Conservation (phyloP, 805 yeast genomes). For the Maudiozyma saulgeensis region DNA sequence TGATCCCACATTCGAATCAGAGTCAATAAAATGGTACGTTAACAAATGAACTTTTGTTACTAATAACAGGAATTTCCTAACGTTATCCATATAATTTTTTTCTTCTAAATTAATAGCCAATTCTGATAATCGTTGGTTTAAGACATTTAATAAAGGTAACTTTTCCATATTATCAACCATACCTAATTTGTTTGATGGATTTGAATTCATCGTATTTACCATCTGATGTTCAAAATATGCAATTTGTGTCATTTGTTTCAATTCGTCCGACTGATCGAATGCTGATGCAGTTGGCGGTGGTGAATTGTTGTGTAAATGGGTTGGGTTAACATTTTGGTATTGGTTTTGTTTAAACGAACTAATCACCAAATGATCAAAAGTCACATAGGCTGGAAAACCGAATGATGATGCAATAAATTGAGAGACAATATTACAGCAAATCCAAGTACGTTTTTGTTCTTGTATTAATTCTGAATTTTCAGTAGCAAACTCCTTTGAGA, state of each 20-base stretch:
- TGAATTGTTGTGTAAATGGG: not conserved
- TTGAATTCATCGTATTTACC: conserved; percentile 64
- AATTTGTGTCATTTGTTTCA: conserved; percentile 71
- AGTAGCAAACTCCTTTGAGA: conserved; percentile 42
- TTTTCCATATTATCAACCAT: conserved; percentile 60
- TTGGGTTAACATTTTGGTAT: no score
- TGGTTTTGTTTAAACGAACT: conserved; percentile 32
- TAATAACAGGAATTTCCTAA: conserved; percentile 56
- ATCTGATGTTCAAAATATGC: conserved; percentile 82
- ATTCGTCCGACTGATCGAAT: conserved; percentile 14
- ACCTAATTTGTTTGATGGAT: conserved; percentile 57
- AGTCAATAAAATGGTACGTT: conserved; percentile 60
- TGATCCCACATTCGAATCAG: conserved; percentile 3
- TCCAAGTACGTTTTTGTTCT: conserved; percentile 88
- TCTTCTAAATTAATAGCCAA: conserved; percentile 46
- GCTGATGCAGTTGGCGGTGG: not conserved
- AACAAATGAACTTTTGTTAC: conserved; percentile 74
- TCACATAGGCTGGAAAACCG: conserved; percentile 90
- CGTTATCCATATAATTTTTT: conserved; percentile 46
- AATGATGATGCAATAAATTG: conserved; percentile 86
- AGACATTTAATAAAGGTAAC: conserved; percentile 60
- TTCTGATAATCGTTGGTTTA: conserved; percentile 66
- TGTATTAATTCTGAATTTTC: conserved; percentile 37
- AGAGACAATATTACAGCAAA: conserved; percentile 81
- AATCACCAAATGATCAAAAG: conserved; percentile 63